phyloP scores from a whole-genome alignment of 345 rosid genomes.

The Eucalyptus grandis region DNA sequence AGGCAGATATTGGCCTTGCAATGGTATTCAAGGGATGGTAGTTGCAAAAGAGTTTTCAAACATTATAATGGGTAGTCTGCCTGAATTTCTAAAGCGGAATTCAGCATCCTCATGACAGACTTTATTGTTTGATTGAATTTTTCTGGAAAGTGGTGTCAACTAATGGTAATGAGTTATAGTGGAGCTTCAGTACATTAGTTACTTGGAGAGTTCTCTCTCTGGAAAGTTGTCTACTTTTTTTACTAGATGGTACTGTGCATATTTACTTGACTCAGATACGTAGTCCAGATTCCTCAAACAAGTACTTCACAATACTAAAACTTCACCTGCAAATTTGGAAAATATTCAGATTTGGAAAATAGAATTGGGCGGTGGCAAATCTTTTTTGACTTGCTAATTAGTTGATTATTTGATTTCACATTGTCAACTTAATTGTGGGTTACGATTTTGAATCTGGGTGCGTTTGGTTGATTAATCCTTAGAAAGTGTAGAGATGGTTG shows the following conservation, averaged over 20 bases:
- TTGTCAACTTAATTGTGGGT: too few relatives aligned
- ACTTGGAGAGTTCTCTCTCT: neutral
- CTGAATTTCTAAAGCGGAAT: neutral
- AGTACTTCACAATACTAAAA: too few relatives aligned
- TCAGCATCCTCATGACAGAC: neutral
- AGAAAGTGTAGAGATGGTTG: too few relatives aligned
- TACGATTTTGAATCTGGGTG: too few relatives aligned
- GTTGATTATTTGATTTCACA: too few relatives aligned
- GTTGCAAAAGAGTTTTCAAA: constrained; percentile 97
- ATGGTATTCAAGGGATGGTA: constrained; percentile 97
- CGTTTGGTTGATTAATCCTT: too few relatives aligned
- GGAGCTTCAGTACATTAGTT: neutral
- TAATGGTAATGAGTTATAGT: neutral
- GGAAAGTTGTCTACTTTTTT: neutral
- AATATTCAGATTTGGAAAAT: too few relatives aligned
- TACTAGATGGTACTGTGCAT: neutral
- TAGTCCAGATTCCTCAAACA: too few relatives aligned
- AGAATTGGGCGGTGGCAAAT: too few relatives aligned
- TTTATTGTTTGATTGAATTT: neutral
- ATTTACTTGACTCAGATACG: neutral
- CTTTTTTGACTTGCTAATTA: too few relatives aligned
- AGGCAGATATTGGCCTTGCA: constrained; percentile 97
- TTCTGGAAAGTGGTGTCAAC: neutral
- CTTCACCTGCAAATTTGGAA: too few relatives aligned
- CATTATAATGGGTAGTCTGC: constrained; percentile 35